Evolutionary conservation across 2,329 filamentous ascomycete genomes (phyloP).

Genomic region (Fusarium temperatum): DNA sequence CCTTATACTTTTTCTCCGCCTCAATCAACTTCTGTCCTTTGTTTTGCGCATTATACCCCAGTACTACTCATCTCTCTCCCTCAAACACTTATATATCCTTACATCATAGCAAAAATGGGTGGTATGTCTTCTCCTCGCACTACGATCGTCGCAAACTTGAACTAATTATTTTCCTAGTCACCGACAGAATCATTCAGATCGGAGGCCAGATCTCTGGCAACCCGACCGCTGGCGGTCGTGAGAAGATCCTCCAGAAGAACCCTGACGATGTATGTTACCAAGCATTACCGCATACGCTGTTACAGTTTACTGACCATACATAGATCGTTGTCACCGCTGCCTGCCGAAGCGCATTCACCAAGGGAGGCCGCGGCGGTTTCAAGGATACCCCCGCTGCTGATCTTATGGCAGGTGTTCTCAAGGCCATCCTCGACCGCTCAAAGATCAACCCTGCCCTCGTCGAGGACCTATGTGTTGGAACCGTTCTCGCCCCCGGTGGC

Average conservation of each 20-base stretch:
- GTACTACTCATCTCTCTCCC: background rate
- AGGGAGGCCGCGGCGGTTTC: slow-evolving; percentile 91
- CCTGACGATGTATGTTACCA: slow-evolving; percentile 67
- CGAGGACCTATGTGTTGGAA: slow-evolving; percentile 92
- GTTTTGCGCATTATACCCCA: slow-evolving; percentile 22
- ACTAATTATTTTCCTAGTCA: slow-evolving; percentile 52
- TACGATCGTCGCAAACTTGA: background rate
- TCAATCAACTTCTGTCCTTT: slow-evolving; percentile 1
- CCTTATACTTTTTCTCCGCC: background rate
- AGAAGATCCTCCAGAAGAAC: slow-evolving; percentile 70
- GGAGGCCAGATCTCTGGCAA: slow-evolving; percentile 71
- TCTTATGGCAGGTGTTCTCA: slow-evolving; percentile 84
- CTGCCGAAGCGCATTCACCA: slow-evolving; percentile 91
- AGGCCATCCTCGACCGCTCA: slow-evolving; percentile 82
- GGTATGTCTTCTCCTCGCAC: slow-evolving; percentile 42
- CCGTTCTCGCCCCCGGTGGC: slow-evolving; percentile 89
- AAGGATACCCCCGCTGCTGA: slow-evolving; percentile 93
- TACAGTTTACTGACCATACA: background rate
- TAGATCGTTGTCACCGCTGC: slow-evolving; percentile 90
- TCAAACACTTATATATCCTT: background rate
- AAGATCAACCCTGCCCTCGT: slow-evolving; percentile 88
- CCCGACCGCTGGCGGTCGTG: slow-evolving; percentile 60
- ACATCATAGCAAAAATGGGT: slow-evolving; percentile 46
- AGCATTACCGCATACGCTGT: background rate
- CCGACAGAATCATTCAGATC: slow-evolving; percentile 67